A percentile compares a stretch with the other conserved stretches of the same genome.
These are phyloP conservation scores for Huntiella decipiens DNA, from an alignment of 2,329 filamentous ascomycete species.

Conservation along the genomic window DNA sequence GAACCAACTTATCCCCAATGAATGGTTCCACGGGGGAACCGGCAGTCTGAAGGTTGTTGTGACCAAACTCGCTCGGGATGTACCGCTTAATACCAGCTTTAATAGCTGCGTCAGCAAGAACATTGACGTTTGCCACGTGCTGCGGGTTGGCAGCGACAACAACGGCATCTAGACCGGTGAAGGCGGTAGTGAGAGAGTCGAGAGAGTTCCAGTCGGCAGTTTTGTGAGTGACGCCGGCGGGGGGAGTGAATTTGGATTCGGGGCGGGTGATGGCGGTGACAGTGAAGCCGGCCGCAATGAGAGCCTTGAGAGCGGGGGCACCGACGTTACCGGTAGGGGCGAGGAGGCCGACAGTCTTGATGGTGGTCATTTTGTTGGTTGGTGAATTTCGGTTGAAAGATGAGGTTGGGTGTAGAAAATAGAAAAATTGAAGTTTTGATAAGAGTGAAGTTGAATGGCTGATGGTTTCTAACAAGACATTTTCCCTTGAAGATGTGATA, in stretches of 20 bases:
- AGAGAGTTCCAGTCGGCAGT: constrained; percentile 29
- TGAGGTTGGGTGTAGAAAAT: neutral
- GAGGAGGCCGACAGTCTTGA: constrained; percentile 22
- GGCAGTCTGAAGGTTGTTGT: constrained; percentile 14
- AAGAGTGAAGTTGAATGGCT: neutral
- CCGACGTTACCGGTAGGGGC: constrained; percentile 25
- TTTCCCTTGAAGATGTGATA: too few relatives aligned
- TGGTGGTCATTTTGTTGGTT: constrained; percentile 10
- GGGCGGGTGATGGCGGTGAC: constrained; percentile 36
- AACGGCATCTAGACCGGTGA: constrained; percentile 38
- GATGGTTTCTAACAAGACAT: neutral
- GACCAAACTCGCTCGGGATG: constrained; percentile 38
- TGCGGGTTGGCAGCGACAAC: constrained; percentile 21
- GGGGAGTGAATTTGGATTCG: constrained; percentile 20
- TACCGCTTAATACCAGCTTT: constrained; percentile 42
- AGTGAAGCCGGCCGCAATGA: constrained; percentile 25
- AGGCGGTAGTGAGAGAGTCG: constrained; percentile 28
- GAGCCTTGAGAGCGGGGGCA: constrained; percentile 19
- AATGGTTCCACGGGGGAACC: constrained; percentile 23
- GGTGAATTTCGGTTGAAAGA: neutral
- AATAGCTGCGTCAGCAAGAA: constrained; percentile 38
- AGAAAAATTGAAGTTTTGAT: neutral
- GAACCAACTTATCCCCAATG: constrained; percentile 28
- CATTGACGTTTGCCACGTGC: constrained; percentile 20
- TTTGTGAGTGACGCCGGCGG: constrained; percentile 23